Conservation (phyloP, 768 basidiomycete species). For the Lactifluus rugatus region DNA sequence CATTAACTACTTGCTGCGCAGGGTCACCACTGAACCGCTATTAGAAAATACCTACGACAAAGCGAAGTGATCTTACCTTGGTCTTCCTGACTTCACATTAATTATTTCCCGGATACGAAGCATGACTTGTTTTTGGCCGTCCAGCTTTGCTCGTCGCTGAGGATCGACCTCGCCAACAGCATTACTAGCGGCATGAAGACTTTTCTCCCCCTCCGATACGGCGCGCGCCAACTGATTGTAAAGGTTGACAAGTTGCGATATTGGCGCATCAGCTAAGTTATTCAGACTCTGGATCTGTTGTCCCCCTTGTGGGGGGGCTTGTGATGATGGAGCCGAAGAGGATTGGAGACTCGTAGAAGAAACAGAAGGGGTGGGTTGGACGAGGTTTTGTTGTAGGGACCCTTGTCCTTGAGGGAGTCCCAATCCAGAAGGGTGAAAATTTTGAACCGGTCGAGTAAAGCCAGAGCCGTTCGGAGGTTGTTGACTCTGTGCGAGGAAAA, state of each 20-base stretch:
- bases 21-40: constrained; percentile 1
- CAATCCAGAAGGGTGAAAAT: constrained; percentile 6
- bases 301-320: not conserved
- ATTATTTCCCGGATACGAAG: not conserved
- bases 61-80: not conserved
- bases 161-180: not conserved
- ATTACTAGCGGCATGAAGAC: not conserved
- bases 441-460: constrained; percentile 9
- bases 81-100: not conserved
- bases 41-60: not conserved
- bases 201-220: constrained; percentile 4
- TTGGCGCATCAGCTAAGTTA: not conserved
- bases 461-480: constrained; percentile 5
- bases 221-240: not conserved
- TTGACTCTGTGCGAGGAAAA: not conserved
- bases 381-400: constrained; percentile 1
- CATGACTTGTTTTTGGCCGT: not conserved
- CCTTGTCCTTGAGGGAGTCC: constrained; percentile 8
- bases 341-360: not conserved
- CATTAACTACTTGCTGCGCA: constrained; percentile 3
- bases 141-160: constrained; percentile 5
- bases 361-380: constrained; percentile 4
- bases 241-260: not conserved
- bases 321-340: not conserved
- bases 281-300: not conserved